Evolutionary conservation across 1,139 yeast genomes (phyloP), one percentile per base, ranked within the genome.

Genomic region (Saccharomyces hybrid): DNA sequence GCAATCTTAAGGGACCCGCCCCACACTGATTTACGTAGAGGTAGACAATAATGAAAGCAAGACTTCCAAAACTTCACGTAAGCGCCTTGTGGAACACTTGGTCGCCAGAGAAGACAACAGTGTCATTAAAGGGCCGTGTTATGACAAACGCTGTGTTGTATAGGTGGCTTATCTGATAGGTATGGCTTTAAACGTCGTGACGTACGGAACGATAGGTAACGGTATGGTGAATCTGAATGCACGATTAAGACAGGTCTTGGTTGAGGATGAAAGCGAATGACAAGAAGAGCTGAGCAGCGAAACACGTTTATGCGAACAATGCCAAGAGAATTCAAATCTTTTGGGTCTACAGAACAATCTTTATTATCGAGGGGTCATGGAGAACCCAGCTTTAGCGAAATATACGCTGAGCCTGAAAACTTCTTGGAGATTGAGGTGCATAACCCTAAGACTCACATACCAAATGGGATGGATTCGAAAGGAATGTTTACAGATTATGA

Each of bases 401-500:
- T 88, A 49, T 93, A 93, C 65, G 96, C 95, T 0, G 96, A 88
- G 62, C 98, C 98, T 0, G 99, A 93, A 70, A 89, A 90, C 72
- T 89, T 90, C 66, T 77, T 93, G 49, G 99, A 93, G 71, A 84
- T 95, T 46, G 98, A 91, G 70, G 96, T 82, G 54, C 57, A 75
- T 55, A 59, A 61, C 48, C 68, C 68, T 2, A 61, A 62, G 52
- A 69, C 71, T 26, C 69, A 69, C 55, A 58, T 58, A 26, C 90
- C 97, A 0, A 95, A 87, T 64, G 88, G 88, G 1, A 69, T 71
- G 56, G 88, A 57, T 16, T 55, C 88, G 2, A 72, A 82, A 48
- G 80, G 82, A 48, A 80, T 84, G 78, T 93, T 78, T 70, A 93
- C 98, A 11, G 98, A 93, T 71, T 93, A 93, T 69, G 97, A 90